Evolutionary conservation across 2,329 filamentous ascomycete genomes (phyloP).

Genomic region (Aspergillus latus): DNA sequence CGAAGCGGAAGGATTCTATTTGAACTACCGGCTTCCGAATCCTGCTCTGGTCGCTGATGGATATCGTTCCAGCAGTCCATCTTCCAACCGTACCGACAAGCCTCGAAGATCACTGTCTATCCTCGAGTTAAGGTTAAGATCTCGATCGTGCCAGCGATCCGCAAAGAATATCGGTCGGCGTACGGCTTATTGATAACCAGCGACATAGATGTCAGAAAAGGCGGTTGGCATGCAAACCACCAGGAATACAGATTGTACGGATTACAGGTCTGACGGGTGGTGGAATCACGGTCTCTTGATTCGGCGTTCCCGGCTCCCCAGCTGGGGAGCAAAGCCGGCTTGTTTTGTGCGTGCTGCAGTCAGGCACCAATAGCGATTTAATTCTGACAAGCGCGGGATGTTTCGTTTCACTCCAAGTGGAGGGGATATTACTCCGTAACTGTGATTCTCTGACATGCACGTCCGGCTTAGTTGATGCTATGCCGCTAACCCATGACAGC

Average conservation of each 20-base stretch:
- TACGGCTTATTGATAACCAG: background rate
- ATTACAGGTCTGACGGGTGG: too few species aligned
- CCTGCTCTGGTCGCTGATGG: too few species aligned
- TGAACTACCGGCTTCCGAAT: too few species aligned
- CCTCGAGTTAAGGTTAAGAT: constrained; percentile 10
- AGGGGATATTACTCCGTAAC: background rate
- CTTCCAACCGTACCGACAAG: constrained; percentile 1
- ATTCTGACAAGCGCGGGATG: background rate
- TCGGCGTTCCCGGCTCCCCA: background rate
- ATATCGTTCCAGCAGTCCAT: too few species aligned
- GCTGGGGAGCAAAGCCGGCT: background rate
- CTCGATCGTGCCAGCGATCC: constrained; percentile 11
- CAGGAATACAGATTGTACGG: background rate
- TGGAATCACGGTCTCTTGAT: background rate
- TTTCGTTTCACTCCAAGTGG: background rate
- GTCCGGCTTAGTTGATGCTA: background rate
- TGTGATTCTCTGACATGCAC: constrained; percentile 13
- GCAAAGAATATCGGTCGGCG: background rate
- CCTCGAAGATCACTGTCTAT: constrained; percentile 12
- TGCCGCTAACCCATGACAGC: constrained; percentile 17
- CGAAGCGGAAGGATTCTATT: too few species aligned
- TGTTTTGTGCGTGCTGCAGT: background rate
- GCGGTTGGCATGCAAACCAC: background rate
- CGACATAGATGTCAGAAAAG: background rate
- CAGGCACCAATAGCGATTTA: background rate